Percentiles rank a stretch among this genome's conserved stretches.
Conservation (phyloP, 1,139 yeast genomes). For the Yamadazyma aaseri region DNA sequence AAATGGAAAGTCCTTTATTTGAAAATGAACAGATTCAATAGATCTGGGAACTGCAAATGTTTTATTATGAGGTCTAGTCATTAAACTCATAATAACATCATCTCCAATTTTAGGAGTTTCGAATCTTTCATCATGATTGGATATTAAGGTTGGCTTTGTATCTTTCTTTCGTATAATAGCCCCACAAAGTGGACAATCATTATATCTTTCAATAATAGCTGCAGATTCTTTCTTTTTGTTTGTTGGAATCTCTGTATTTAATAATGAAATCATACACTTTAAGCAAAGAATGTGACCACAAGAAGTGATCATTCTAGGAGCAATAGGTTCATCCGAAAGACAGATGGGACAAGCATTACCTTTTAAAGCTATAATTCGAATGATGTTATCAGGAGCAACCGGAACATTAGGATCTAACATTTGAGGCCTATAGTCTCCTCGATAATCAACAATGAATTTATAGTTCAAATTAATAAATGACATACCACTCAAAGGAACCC, state of each 20-base stretch:
- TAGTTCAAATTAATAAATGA: conserved; percentile 82
- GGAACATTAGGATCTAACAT: conserved; percentile 73
- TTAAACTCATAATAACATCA: conserved; percentile 62
- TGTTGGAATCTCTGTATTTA: conserved; percentile 55
- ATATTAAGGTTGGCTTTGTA: conserved; percentile 68
- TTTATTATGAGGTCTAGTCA: conserved; percentile 65
- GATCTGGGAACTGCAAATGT: conserved; percentile 63
- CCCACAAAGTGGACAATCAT: conserved; percentile 86
- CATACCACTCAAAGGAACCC: conserved; percentile 57
- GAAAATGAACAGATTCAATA: conserved; percentile 26
- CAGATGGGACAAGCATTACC: conserved; percentile 92
- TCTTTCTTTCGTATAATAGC: conserved; percentile 59
- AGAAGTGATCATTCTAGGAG: conserved; percentile 85
- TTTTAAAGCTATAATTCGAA: conserved; percentile 70
- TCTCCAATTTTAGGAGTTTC: conserved; percentile 63
- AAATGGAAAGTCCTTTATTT: conserved; percentile 32
- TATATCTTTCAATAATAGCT: conserved; percentile 50
- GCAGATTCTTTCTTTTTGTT: conserved; percentile 35
- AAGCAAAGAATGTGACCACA: conserved; percentile 94
- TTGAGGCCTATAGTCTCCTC: conserved; percentile 56
- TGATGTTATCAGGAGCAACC: conserved; percentile 57
- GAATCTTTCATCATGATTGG: conserved; percentile 52
- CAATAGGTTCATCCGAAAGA: conserved; percentile 75
- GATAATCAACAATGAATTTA: conserved; percentile 71
- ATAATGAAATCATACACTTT: conserved; percentile 72